These are phyloP conservation scores for Stephanodiscus triporus DNA, from an alignment of 108 stramenopile species.

Conservation along the genomic window DNA sequence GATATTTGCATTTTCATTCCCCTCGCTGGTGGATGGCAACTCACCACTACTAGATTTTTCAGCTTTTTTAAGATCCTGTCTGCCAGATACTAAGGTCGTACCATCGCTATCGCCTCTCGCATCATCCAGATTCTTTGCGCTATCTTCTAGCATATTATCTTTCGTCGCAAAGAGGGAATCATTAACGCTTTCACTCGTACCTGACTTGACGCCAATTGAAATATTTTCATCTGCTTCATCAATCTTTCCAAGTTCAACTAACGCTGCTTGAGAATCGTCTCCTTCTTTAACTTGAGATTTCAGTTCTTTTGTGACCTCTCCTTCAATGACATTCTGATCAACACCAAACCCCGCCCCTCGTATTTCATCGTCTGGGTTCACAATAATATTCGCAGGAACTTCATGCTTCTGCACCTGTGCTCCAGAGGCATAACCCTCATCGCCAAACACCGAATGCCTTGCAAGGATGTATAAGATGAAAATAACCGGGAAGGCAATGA, in stretches of 20 bases:
- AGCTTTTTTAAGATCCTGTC: not conserved
- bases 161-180: not conserved
- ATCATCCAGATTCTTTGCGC: not conserved
- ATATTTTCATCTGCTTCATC: not conserved
- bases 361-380: slow-evolving; percentile 2
- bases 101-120: not conserved
- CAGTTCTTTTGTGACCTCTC: not conserved
- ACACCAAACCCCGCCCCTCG: not conserved
- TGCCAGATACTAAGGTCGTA: not conserved
- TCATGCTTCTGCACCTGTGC: slow-evolving; percentile 31
- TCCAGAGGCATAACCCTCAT: slow-evolving; percentile 25
- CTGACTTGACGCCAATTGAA: not conserved
- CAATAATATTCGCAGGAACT: slow-evolving; percentile 22
- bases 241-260: not conserved
- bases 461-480: slow-evolving; percentile 38
- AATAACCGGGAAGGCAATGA: slow-evolving; percentile 39
- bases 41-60: not conserved
- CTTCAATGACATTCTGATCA: not conserved
- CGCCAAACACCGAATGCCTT: slow-evolving; percentile 46
- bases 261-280: not conserved
- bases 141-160: not conserved
- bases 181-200: not conserved
- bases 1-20: not conserved
- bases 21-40: too few species aligned
- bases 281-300: not conserved